phyloP scores from a whole-genome alignment of 2,329 filamentous ascomycete genomes.

The Exophiala bonariae region DNA sequence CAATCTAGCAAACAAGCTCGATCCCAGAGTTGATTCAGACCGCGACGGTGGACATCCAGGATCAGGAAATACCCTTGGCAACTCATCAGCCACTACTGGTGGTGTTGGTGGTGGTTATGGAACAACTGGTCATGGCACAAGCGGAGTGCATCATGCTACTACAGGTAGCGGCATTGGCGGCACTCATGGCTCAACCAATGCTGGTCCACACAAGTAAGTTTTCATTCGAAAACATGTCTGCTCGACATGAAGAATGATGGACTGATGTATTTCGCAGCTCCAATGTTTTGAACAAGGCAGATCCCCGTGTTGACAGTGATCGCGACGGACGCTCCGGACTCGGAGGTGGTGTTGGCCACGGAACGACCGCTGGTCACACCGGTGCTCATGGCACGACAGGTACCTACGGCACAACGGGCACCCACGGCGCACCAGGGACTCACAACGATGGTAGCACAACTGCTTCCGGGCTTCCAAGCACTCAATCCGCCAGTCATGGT shows the following conservation, averaged over 20 bases:
- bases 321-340: slow-evolving; percentile 13
- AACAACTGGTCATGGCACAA: background rate
- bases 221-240: too few species aligned
- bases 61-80: too few species aligned
- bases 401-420: background rate
- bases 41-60: slow-evolving; percentile 11
- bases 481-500: slow-evolving; percentile 28
- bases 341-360: slow-evolving; percentile 10
- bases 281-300: slow-evolving; percentile 43
- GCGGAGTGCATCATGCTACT: slow-evolving; percentile 6
- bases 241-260: background rate
- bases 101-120: slow-evolving; percentile 2
- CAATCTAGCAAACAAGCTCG: slow-evolving; percentile 46
- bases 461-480: slow-evolving; percentile 34
- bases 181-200: slow-evolving; percentile 10
- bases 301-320: slow-evolving; percentile 32
- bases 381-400: slow-evolving; percentile 1
- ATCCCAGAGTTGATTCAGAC: slow-evolving; percentile 31
- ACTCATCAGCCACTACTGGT: too few species aligned
- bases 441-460: slow-evolving; percentile 19
- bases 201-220: slow-evolving; percentile 41
- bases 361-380: slow-evolving; percentile 3
- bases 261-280: slow-evolving; percentile 30
- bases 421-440: slow-evolving; percentile 10
- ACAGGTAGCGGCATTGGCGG: slow-evolving; percentile 12